Conservation (phyloP, 164 flowering plant species). For the Paratinospora sagittata region DNA sequence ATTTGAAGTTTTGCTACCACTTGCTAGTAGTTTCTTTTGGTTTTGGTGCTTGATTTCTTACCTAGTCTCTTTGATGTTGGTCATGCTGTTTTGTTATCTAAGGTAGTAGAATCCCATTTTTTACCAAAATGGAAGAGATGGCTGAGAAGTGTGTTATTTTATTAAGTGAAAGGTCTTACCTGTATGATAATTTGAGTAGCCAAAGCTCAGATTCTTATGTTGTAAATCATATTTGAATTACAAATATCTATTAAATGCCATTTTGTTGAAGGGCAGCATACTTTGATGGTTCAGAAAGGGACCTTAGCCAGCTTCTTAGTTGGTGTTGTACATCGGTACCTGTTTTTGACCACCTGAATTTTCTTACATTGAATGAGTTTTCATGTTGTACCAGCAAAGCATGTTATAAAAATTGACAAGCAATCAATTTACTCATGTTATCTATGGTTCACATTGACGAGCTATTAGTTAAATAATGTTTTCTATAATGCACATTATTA, state of each 20-base stretch:
- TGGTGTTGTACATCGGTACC: neutral
- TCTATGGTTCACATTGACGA: too few species aligned
- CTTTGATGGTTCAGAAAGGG: neutral
- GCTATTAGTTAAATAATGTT: too few species aligned
- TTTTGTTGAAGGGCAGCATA: neutral
- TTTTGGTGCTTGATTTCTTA: too few species aligned
- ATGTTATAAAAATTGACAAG: neutral
- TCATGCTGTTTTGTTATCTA: neutral
- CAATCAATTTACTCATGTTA: neutral
- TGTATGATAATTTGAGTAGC: neutral
- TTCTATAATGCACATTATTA: too few species aligned
- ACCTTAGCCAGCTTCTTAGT: neutral
- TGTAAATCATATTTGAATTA: neutral
- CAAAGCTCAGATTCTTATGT: neutral
- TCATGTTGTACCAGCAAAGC: too few species aligned
- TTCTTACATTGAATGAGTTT: too few species aligned
- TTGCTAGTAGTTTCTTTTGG: neutral
- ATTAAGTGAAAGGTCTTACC: neutral
- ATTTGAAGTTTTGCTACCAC: neutral
- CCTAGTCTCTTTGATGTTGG: too few species aligned
- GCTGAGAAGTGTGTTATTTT: neutral
- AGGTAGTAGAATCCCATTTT: neutral
- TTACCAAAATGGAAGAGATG: neutral
- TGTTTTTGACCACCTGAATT: neutral
- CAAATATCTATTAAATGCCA: neutral